A percentile compares a stretch with the other conserved stretches of the same genome.
Conservation (phyloP, 805 yeast species). For the Barnettozyma botsteinii region DNA sequence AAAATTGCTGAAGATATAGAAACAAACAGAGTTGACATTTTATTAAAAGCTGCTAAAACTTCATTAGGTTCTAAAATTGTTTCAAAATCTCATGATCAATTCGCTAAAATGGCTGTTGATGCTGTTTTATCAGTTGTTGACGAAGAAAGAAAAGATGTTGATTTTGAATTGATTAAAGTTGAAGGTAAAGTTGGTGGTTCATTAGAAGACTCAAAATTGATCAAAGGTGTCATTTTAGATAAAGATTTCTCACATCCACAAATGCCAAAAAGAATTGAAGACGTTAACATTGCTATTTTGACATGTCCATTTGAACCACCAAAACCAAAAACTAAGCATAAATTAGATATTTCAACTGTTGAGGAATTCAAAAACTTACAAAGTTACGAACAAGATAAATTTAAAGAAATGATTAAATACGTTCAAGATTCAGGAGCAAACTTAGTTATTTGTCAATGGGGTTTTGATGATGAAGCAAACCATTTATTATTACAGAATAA, state of each 20-base stretch:
- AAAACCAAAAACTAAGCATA: constrained; percentile 97
- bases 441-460: constrained; percentile 98
- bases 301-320: constrained; percentile 99
- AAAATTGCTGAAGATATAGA: constrained; percentile 61
- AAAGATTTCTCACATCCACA: constrained; percentile 98
- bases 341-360: constrained; percentile 86
- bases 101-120: constrained; percentile 96
- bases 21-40: constrained; percentile 35
- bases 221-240: constrained; percentile 89
- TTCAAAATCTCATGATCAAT: constrained; percentile 86
- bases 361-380: constrained; percentile 92
- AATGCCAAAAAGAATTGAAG: constrained; percentile 78
- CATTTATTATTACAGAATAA: constrained; percentile 83
- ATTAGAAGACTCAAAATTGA: constrained; percentile 74
- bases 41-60: constrained; percentile 89
- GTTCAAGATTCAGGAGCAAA: constrained; percentile 92
- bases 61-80: constrained; percentile 94
- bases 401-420: constrained; percentile 79
- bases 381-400: constrained; percentile 85
- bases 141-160: constrained; percentile 88
- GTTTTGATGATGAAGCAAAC: constrained; percentile 97
- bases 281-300: constrained; percentile 87
- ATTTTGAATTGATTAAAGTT: constrained; percentile 91
- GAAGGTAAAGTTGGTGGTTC: constrained; percentile 97
- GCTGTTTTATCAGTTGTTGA: constrained; percentile 92